Evolutionary conservation across 257 asterid species (phyloP).

Genomic region (Petunia axillaris): DNA sequence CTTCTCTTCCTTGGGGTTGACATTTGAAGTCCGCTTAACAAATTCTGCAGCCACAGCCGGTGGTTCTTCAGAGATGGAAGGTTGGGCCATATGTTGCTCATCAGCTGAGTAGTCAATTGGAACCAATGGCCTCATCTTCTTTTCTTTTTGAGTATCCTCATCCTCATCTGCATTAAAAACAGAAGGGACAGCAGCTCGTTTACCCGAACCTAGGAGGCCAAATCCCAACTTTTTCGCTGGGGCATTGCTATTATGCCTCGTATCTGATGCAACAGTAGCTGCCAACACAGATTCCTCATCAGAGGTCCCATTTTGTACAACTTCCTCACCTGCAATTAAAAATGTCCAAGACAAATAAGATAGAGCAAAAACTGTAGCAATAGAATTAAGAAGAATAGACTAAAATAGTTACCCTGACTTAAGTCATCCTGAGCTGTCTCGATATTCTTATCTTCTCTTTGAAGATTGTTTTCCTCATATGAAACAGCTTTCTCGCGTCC

Average conservation of each 20-base stretch:
- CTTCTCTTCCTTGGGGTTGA: conserved; percentile 69
- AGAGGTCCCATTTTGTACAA: conserved; percentile 52
- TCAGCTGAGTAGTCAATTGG: conserved; percentile 97
- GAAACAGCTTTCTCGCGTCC: conserved; percentile 45
- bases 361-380: conserved; percentile 8
- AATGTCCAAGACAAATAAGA: conserved; percentile 25
- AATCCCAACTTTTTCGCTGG: conserved; percentile 85
- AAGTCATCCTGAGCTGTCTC: conserved; percentile 51
- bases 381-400: conserved; percentile 21
- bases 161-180: conserved; percentile 90
- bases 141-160: conserved; percentile 89
- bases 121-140: conserved; percentile 97
- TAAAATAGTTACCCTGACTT: conserved; percentile 42
- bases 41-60: conserved; percentile 68
- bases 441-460: conserved; percentile 41
- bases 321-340: conserved; percentile 55
- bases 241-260: conserved; percentile 57
- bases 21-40: conserved; percentile 65
- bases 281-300: conserved; percentile 50
- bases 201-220: conserved; percentile 87
- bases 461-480: conserved; percentile 49
- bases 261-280: conserved; percentile 51
- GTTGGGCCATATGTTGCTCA: conserved; percentile 63
- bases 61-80: conserved; percentile 59
- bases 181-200: conserved; percentile 90